These are phyloP conservation scores for Calonectria pauciramosa DNA, from an alignment of 2,329 filamentous ascomycete species.

Conservation along the genomic window DNA sequence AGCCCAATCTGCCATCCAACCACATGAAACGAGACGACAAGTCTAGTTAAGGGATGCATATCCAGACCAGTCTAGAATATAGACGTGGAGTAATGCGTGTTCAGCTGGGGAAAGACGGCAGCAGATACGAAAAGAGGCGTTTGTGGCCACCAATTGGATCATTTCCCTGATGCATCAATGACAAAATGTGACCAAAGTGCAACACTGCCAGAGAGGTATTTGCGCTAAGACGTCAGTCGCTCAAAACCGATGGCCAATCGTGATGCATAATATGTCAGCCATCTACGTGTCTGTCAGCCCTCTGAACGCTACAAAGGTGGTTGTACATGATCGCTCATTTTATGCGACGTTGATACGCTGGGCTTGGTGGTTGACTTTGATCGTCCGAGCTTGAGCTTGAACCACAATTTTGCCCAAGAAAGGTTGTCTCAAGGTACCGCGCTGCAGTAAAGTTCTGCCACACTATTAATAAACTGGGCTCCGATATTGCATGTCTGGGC, in stretches of 20 bases:
- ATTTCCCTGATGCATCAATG: slow-evolving; percentile 1
- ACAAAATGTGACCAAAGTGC: slow-evolving; percentile 31
- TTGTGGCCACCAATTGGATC: slow-evolving; percentile 32
- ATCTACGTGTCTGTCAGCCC: slow-evolving; percentile 20
- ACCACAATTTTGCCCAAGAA: background rate
- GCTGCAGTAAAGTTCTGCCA: background rate
- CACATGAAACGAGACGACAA: background rate
- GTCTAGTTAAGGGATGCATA: background rate
- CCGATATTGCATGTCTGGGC: background rate
- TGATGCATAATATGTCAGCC: background rate
- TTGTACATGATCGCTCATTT: background rate
- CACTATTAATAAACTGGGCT: background rate
- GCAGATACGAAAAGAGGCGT: slow-evolving; percentile 6
- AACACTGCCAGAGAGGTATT: background rate
- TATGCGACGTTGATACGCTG: background rate
- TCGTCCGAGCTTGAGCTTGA: background rate
- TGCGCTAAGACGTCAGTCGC: background rate
- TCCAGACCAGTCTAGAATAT: background rate
- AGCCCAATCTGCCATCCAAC: background rate
- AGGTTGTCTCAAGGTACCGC: background rate
- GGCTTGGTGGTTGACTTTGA: background rate
- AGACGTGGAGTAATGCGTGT: slow-evolving; percentile 9
- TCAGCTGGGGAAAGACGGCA: background rate
- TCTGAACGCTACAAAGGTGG: background rate
- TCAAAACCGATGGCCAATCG: background rate